phyloP scores from a whole-genome alignment of 805 yeast species.

The Pichia cephalocereana region DNA sequence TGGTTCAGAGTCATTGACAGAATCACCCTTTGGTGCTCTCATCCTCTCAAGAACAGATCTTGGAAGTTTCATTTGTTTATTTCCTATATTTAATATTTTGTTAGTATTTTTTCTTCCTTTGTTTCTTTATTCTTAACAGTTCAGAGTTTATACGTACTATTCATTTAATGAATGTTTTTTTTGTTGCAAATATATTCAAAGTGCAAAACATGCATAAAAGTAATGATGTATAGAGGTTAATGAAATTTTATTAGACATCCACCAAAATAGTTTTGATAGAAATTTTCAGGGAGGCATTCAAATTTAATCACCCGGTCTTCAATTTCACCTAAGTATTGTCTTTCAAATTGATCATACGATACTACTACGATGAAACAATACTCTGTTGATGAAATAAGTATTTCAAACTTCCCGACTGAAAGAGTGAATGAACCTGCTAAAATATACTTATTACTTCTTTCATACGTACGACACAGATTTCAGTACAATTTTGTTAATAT shows the following conservation, averaged over 20 bases:
- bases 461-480: not conserved
- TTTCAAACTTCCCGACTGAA: conserved; percentile 6
- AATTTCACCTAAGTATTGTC: no score
- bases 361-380: not conserved
- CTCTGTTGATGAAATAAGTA: not conserved
- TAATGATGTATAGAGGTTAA: no score
- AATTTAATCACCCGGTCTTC: no score
- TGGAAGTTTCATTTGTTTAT: conserved; percentile 10
- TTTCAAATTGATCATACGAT: no score
- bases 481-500: conserved; percentile 3
- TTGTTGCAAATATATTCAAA: no score
- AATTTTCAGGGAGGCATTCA: no score
- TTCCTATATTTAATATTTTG: not conserved
- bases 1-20: conserved; percentile 16
- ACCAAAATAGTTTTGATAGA: no score
- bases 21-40: conserved; percentile 1
- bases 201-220: no score
- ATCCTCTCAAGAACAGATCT: conserved; percentile 8
- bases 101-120: not conserved
- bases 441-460: conserved; percentile 10
- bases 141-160: no score
- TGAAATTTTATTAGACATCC: no score
- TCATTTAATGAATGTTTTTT: no score
- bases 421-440: not conserved
- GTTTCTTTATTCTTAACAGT: no score